Conservation (phyloP, 169 alveolate genomes). For the Eimeria brunetti region DNA sequence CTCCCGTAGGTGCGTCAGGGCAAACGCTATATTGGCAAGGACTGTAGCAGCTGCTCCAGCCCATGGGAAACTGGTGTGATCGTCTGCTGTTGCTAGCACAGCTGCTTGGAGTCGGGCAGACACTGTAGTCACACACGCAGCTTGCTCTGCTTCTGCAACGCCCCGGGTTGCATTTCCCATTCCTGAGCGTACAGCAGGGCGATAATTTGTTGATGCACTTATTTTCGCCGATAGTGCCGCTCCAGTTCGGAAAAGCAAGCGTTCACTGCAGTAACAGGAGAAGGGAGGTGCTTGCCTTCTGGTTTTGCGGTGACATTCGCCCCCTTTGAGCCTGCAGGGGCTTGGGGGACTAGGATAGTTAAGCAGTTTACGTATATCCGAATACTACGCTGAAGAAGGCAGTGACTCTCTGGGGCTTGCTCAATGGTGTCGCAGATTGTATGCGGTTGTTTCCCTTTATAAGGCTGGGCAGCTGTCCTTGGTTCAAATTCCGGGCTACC, state of each 20-base stretch:
- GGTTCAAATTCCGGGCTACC: not conserved
- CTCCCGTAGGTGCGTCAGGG: slow-evolving; percentile 25
- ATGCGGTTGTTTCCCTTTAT: not conserved
- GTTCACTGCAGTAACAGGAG: not conserved
- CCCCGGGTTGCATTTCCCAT: not conserved
- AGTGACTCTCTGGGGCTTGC: not conserved
- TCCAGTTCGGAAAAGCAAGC: not conserved
- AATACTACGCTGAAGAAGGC: slow-evolving; percentile 41
- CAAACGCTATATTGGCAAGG: slow-evolving; percentile 9
- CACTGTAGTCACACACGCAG: not conserved
- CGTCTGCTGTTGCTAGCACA: not conserved
- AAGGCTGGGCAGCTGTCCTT: not conserved
- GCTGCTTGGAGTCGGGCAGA: not conserved
- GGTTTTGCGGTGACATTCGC: not conserved
- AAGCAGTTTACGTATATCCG: not conserved
- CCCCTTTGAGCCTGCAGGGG: not conserved
- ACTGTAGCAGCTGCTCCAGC: slow-evolving; percentile 64
- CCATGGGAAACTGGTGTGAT: not conserved
- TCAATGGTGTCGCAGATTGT: not conserved
- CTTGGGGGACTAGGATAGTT: not conserved
- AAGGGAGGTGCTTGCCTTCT: not conserved
- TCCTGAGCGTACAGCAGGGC: not conserved
- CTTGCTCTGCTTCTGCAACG: not conserved
- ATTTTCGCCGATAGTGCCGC: not conserved
- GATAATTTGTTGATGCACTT: not conserved